A percentile compares a stretch with the other conserved stretches of the same genome.
These are phyloP conservation scores for Trichoderma erinaceum DNA, from an alignment of 495 filamentous ascomycete species.

Conservation along the genomic window DNA sequence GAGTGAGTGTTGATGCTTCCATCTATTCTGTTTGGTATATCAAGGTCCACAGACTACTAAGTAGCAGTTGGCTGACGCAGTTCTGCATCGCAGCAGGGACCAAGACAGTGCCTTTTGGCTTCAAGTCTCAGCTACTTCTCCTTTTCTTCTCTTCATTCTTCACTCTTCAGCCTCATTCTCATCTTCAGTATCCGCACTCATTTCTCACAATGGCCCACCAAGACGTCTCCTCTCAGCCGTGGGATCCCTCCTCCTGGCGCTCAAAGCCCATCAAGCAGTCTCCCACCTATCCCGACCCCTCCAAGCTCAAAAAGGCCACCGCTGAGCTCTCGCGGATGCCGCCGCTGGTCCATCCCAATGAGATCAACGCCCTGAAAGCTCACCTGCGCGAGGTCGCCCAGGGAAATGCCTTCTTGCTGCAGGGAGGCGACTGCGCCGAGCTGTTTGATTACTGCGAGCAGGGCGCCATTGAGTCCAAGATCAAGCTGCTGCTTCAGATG, in stretches of 20 bases:
- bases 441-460: slow-evolving; percentile 95
- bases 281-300: slow-evolving; percentile 68
- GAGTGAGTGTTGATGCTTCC: too few species aligned
- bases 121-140: neutral
- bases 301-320: slow-evolving; percentile 57
- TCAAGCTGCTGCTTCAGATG: slow-evolving; percentile 95
- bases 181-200: neutral
- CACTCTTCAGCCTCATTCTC: neutral
- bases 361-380: slow-evolving; percentile 73
- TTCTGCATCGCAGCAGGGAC: too few species aligned
- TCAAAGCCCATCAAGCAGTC: slow-evolving; percentile 88
- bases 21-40: too few species aligned
- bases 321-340: slow-evolving; percentile 70
- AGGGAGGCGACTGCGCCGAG: slow-evolving; percentile 96
- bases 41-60: too few species aligned
- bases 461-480: slow-evolving; percentile 84
- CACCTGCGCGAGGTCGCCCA: slow-evolving; percentile 78
- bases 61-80: too few species aligned
- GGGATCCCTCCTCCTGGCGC: slow-evolving; percentile 71
- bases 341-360: slow-evolving; percentile 80
- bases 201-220: neutral
- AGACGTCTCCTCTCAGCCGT: slow-evolving; percentile 23
- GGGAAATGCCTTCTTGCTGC: slow-evolving; percentile 89
- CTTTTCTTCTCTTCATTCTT: neutral
- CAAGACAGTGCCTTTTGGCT: neutral